Evolutionary conservation across 768 basidiomycete genomes (phyloP).

Genomic region (Rhodotorula toruloides): DNA sequence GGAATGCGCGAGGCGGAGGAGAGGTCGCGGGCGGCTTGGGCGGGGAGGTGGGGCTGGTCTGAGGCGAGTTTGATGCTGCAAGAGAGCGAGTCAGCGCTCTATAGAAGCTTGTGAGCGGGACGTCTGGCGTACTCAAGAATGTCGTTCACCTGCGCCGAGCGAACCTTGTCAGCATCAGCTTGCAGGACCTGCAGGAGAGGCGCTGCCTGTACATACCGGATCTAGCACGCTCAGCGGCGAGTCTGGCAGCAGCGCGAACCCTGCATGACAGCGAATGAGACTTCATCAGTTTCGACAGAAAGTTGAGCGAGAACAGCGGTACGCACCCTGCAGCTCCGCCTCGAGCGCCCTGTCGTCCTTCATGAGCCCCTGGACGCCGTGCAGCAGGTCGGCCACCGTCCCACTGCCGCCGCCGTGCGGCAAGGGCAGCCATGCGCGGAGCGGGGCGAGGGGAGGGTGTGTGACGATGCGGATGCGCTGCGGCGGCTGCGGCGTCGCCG

Average conservation of each 20-base stretch:
- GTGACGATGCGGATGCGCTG: constrained; percentile 27
- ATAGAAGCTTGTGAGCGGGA: too few species aligned
- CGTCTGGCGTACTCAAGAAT: constrained; percentile 25
- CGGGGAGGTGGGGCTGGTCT: neutral
- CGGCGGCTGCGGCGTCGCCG: constrained; percentile 17
- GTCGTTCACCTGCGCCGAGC: constrained; percentile 20
- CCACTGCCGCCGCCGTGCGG: neutral
- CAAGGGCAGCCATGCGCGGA: constrained; percentile 33
- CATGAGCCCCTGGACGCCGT: neutral
- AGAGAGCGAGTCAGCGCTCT: neutral
- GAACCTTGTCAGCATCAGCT: neutral
- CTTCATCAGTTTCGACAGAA: neutral
- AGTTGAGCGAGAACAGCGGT: accelerated
- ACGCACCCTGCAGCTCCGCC: constrained; percentile 28
- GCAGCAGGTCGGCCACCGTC: neutral
- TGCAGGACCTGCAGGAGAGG: too few species aligned
- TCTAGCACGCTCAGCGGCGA: constrained; percentile 24
- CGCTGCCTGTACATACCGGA: constrained; percentile 1
- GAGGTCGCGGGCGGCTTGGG: neutral
- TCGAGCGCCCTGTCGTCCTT: neutral
- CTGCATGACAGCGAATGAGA: neutral
- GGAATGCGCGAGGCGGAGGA: constrained; percentile 2
- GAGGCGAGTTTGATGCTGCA: constrained; percentile 21
- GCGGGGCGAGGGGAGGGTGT: constrained; percentile 23
- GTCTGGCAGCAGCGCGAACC: constrained; percentile 17